Evolutionary conservation across 1,139 yeast genomes (phyloP).

Genomic region (Taiozyma sp.): DNA sequence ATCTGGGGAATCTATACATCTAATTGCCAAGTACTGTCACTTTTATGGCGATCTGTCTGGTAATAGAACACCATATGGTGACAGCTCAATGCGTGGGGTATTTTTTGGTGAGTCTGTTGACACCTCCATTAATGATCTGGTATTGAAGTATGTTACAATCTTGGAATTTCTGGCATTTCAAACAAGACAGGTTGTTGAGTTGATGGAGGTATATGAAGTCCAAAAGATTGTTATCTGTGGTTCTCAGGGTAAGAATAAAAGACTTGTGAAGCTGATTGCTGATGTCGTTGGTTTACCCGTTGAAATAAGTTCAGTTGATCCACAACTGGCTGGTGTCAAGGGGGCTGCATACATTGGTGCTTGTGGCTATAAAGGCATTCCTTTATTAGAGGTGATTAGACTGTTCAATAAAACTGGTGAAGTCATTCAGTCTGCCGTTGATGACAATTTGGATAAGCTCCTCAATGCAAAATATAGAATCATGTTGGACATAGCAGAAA

Average conservation of each 20-base stretch:
- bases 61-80: conserved; percentile 50
- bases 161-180: conserved; percentile 51
- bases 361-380: conserved; percentile 8
- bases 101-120: conserved; percentile 40
- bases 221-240: conserved; percentile 40
- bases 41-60: conserved; percentile 54
- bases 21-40: conserved; percentile 33
- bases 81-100: conserved; percentile 44
- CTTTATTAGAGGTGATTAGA: conserved; percentile 9
- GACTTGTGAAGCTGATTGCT: conserved; percentile 35
- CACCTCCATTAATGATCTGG: conserved; percentile 28
- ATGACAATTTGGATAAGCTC: conserved; percentile 11
- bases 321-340: conserved; percentile 31
- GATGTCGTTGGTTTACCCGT: conserved; percentile 25
- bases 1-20: conserved; percentile 27
- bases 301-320: conserved; percentile 19
- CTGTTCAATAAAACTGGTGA: conserved; percentile 6
- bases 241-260: conserved; percentile 43
- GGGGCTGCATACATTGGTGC: conserved; percentile 35
- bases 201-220: conserved; percentile 25
- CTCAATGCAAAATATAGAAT: conserved; percentile 30
- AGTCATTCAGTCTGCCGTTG: neutral
- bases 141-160: conserved; percentile 38
- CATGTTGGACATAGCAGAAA: conserved; percentile 34
- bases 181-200: conserved; percentile 34